Base-by-base conservation (phyloP, 129 eudicot genomes). In the Deinandra increscens region DNA sequence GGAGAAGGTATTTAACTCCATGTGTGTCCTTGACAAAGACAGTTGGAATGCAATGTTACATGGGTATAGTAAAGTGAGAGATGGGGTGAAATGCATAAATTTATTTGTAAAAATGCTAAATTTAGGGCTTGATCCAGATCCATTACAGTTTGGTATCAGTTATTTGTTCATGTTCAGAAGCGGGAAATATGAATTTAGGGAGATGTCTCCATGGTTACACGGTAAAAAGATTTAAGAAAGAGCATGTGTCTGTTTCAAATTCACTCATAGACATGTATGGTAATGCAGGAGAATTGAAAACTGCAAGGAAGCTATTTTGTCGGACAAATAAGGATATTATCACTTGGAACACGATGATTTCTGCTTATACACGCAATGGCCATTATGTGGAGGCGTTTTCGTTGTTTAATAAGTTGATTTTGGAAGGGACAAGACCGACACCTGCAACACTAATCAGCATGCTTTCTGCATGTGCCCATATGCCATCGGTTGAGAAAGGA, bases 221-320 rank as follows among this genome's bases (percentile, higher is more conserved):
- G 36, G 66, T 82, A 19, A 91, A 86, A 59, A 42, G 48, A 15
- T 66, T 60, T 34, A 58, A 79, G 85, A 60, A 48, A 11, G 87
- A 82, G 48, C 76, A 79, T 60, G 42, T 76, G 22, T 84, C 89
- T 0, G 70, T 86, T 56, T 79, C 75, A 13, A 91, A 91, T 81
- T 82, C 98, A 29, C 93, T 91, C 51, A 82, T 86, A 66, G 84
- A 84, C 60, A 80, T 88, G 96, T 91, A 88, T 61, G 89, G 82
- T 58, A 84, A 73, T 60, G 39, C 48, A 77, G 89, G 89, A 42
- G 77, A 84, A 14, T 60, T 88, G 22, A 62, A 60, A 49, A 39
- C 54, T 45, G 90, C 91, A 20, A 41, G 72, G 69, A 82, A 56
- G 71, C 10, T 88, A 18, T 88, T 92, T 70, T 37, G 77, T 81